Evolutionary conservation across 495 filamentous ascomycete genomes (phyloP).

Genomic region (Hyaloscypha hepaticicola): DNA sequence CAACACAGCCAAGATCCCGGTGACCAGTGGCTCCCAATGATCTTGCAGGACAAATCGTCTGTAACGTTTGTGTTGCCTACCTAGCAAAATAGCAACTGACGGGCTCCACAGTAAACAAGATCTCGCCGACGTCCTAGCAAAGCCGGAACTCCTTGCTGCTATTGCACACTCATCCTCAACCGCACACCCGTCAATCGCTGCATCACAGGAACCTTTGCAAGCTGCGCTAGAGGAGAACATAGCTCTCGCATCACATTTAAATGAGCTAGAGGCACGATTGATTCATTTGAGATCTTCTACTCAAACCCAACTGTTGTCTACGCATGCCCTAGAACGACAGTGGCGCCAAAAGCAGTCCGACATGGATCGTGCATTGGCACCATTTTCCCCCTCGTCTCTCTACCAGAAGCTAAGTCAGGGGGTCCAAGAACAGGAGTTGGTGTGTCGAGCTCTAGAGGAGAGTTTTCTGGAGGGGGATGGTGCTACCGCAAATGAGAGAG

Average conservation of each 20-base stretch:
- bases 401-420: conserved; percentile 76
- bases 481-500: conserved; percentile 64
- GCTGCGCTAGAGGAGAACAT: conserved; percentile 67
- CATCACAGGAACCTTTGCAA: conserved; percentile 54
- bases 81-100: conserved; percentile 7
- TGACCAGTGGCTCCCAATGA: conserved; percentile 64
- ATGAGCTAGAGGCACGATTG: conserved; percentile 59
- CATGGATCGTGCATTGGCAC: conserved; percentile 81
- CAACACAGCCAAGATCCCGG: conserved; percentile 45
- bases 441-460: conserved; percentile 81
- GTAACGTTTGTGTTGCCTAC: conserved; percentile 29
- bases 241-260: conserved; percentile 59
- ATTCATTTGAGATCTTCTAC: conserved; percentile 60
- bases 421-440: conserved; percentile 77
- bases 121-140: conserved; percentile 63
- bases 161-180: conserved; percentile 64
- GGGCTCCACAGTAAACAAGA: conserved; percentile 49
- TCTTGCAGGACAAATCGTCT: conserved; percentile 75
- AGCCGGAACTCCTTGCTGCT: conserved; percentile 57
- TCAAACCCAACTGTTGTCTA: conserved; percentile 76
- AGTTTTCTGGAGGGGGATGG: conserved; percentile 72
- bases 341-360: conserved; percentile 86
- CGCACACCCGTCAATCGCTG: conserved; percentile 59
- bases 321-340: conserved; percentile 83
- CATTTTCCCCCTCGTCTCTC: conserved; percentile 79